Evolutionary conservation across 768 basidiomycete species (phyloP), one percentile per base, ranked within the genome.

Genomic region (Clavaria fumosa): DNA sequence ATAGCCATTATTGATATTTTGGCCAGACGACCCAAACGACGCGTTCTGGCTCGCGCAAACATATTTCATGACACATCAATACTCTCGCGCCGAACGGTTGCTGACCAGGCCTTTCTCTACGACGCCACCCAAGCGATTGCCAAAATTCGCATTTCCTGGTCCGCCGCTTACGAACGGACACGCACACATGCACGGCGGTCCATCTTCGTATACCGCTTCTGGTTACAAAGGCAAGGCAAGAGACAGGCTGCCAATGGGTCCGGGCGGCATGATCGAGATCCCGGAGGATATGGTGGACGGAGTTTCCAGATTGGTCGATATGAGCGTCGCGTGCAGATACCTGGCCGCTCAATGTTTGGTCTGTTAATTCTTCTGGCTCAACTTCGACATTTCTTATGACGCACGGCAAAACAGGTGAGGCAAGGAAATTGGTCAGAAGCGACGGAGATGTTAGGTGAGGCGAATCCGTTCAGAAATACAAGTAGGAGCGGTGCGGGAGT

Each of bases 21-120:
- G 28, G n/a, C 44, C 48, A 93, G 93, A 78, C 44, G 88, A 97
- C 50, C 80, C 90, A 21, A 95, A 96, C 53, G 95, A 99, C 57
- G 95, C 90, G 9, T 97, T 99, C 58, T 99, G 95, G 95, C 73
- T 99, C 15, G 91, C 95, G 2, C 95, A 99, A 55, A 88, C 84
- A 0, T 89, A 90, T 57, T 99, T 97, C 55, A 81, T 91, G 65
- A 90, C 82, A 2, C 78, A 91, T 48, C 86, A 95, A 43, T 97
- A 93, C 58, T 78, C 88, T 5, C 83, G 91, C 33, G 91, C 95
- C 7, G 89, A 96, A 55, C 73, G 80, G 32, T 65, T 99, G 19
- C 69, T 99, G 32, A 89, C 79, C 2, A 71, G 85, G n/a, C 84
- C 86, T 0, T 86, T 93, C 51, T 69, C 78, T 4, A 67, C 66